Evolutionary conservation across 108 stramenopile genomes (phyloP), one percentile per base, ranked within the genome.

Genomic region (Stephanodiscus triporus): DNA sequence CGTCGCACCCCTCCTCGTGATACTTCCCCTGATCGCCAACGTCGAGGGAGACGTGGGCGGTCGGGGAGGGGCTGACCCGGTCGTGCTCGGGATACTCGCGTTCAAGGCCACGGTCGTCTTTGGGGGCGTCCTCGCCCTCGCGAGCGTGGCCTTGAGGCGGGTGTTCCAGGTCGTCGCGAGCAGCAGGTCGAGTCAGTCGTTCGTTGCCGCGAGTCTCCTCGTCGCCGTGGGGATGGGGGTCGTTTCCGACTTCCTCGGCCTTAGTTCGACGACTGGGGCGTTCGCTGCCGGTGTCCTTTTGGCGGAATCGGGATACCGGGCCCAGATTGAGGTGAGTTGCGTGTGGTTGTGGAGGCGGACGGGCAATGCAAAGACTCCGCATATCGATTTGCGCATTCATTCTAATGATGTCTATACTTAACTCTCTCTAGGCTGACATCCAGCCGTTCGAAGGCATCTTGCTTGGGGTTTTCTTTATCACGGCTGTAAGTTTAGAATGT

Each of bases 391-490:
- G 16, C 23, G 9, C 36, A 38, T 43, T 9, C 17, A 2, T 19
- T 4, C 54, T 70, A 29, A 37, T 38, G 0, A 6, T 37, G 16
- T 16, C 47, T 42, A 2, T 58, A 6, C 27, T 16, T 47, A 1
- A 9, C 57, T 54, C 20, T 73, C 20, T 65, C 17, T 75, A 88
- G 78, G 88, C 91, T n/a, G 91, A 92, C 64, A 90, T 92, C 19
- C 80, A 87, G 37, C 91, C 91, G 11, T 92, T 92, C 58, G 88
- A 90, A 58, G 89, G 91, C n/a, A 90, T 92, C 32, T 76, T 92
- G 47, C 68, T 92, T 5, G 91, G 91, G 37, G 75, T 92, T 42
- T 92, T 92, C 65, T 92, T 92, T 73, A 55, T 92, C 17, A 89
- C 89, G 9, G 88, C 91, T 1, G 56, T 57, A 29, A 57, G 56